Evolutionary conservation across 176 grass and related monocot genomes (phyloP).

Genomic region (Oryza australiensis): DNA sequence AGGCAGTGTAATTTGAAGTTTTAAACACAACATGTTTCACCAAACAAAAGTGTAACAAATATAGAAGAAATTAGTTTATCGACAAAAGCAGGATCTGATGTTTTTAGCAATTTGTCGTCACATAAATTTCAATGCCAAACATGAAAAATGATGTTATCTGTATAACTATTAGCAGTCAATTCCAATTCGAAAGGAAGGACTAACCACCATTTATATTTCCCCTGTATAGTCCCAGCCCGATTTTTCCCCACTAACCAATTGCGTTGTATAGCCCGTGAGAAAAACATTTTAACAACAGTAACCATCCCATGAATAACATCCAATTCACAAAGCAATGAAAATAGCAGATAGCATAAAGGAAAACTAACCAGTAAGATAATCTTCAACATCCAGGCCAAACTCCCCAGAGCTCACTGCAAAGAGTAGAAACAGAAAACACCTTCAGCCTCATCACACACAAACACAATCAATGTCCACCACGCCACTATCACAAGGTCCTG

Average conservation of each 20-base stretch:
- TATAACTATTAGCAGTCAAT: constrained; percentile 14
- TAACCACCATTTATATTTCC: not conserved
- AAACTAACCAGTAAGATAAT: constrained; percentile 81
- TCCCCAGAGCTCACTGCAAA: constrained; percentile 79
- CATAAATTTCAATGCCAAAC: not conserved
- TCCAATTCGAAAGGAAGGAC: not conserved
- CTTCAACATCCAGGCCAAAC: constrained; percentile 90
- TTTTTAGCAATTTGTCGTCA: not conserved
- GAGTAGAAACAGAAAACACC: not conserved
- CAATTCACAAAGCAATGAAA: not conserved
- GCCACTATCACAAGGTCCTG: constrained; percentile 1
- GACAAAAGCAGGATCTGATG: not conserved
- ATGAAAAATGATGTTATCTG: not conserved
- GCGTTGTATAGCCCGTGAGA: not conserved
- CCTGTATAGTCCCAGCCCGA: not conserved
- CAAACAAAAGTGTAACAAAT: not conserved
- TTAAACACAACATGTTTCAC: not conserved
- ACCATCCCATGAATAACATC: not conserved
- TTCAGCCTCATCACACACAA: constrained; percentile 9
- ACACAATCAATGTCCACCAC: not conserved
- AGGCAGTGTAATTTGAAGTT: not conserved
- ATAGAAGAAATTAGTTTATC: constrained; percentile 16
- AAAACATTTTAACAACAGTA: not conserved
- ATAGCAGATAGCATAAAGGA: not conserved
- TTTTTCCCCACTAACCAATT: not conserved